A percentile compares a stretch with the other conserved stretches of the same genome.
Conservation (phyloP, 306 rosid genomes). For the Vigna unguiculata region DNA sequence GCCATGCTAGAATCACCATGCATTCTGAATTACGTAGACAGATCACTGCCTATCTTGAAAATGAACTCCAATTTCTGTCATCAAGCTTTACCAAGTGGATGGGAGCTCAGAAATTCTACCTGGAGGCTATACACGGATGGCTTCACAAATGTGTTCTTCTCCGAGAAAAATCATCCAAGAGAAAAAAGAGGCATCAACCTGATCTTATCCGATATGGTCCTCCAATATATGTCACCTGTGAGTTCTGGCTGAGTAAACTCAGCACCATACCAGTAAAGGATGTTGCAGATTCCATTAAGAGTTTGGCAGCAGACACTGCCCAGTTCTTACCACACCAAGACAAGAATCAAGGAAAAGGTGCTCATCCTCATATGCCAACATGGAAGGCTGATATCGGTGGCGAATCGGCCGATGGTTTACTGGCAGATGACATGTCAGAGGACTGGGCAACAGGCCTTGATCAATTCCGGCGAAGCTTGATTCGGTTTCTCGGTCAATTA, state of each 20-base stretch:
- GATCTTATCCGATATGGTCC: slow-evolving; percentile 54
- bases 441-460: slow-evolving; percentile 69
- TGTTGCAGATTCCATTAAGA: slow-evolving; percentile 66
- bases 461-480: slow-evolving; percentile 64
- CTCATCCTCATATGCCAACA: slow-evolving; percentile 39
- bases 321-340: slow-evolving; percentile 74
- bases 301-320: slow-evolving; percentile 66
- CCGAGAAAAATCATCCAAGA: slow-evolving; percentile 60
- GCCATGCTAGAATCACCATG: slow-evolving; percentile 61
- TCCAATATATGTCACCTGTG: slow-evolving; percentile 75
- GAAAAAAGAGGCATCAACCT: slow-evolving; percentile 52
- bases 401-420: slow-evolving; percentile 55
- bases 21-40: slow-evolving; percentile 74
- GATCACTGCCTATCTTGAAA: slow-evolving; percentile 70
- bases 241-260: slow-evolving; percentile 69
- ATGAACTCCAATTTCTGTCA: slow-evolving; percentile 66
- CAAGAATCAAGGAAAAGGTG: slow-evolving; percentile 66
- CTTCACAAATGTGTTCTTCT: slow-evolving; percentile 69
- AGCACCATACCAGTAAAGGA: slow-evolving; percentile 53
- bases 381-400: slow-evolving; percentile 53
- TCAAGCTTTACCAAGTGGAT: slow-evolving; percentile 81
- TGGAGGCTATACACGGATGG: slow-evolving; percentile 78
- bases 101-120: slow-evolving; percentile 78
- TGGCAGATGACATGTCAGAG: slow-evolving; percentile 61
- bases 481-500: slow-evolving; percentile 60